These are phyloP conservation scores for Trichoderma brevicompactum DNA, from an alignment of 2,329 filamentous ascomycete species.

Conservation along the genomic window DNA sequence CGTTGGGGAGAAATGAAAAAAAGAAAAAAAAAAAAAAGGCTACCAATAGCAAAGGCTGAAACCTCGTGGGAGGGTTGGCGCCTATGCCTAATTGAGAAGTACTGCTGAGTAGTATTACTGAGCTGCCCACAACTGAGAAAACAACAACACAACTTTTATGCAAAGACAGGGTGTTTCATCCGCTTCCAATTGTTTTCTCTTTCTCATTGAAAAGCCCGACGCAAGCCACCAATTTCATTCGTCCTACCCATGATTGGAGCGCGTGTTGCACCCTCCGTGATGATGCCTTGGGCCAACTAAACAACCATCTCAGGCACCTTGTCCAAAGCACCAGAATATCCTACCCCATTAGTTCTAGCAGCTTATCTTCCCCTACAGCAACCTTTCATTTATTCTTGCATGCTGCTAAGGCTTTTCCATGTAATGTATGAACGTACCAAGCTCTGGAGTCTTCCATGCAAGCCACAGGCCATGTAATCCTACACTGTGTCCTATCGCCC, in stretches of 20 bases:
- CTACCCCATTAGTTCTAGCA: constrained; percentile 11
- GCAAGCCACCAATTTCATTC: neutral
- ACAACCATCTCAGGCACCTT: constrained; percentile 3
- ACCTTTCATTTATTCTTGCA: neutral
- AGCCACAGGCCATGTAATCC: neutral
- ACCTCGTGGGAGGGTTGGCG: neutral
- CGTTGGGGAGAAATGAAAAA: constrained; percentile 13
- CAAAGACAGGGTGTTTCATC: neutral
- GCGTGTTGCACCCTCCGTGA: neutral
- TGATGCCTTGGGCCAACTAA: neutral
- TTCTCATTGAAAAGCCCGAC: neutral
- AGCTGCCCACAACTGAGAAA: neutral
- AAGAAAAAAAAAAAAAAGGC: constrained; percentile 7
- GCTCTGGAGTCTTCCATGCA: neutral
- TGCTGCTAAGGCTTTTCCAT: neutral
- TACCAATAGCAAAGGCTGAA: constrained; percentile 4
- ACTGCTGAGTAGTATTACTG: neutral
- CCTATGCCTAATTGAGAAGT: constrained; percentile 20
- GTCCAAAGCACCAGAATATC: neutral
- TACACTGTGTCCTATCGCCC: neutral
- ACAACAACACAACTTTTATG: neutral
- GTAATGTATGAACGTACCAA: constrained; percentile 1
- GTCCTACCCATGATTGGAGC: neutral
- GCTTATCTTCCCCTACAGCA: neutral
- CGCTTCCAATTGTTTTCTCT: neutral